phyloP scores from a whole-genome alignment of 371 early-diverging fungal species.

The Mucor velutinosus region DNA sequence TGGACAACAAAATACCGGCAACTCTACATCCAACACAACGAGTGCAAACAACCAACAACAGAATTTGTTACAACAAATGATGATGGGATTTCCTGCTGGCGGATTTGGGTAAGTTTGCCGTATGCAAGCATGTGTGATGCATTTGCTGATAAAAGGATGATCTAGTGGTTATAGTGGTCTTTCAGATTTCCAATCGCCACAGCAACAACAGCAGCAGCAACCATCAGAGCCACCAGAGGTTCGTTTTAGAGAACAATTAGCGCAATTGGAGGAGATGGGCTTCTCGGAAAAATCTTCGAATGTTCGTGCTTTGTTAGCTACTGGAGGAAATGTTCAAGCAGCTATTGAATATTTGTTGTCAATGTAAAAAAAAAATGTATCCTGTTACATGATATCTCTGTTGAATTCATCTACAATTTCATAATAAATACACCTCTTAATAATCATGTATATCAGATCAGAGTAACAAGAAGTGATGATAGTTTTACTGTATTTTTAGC shows the following conservation, averaged over 20 bases:
- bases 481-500: too few relatives aligned
- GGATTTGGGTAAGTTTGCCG: constrained; percentile 19
- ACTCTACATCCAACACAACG: background rate
- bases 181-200: constrained; percentile 3
- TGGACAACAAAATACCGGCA: constrained; percentile 9
- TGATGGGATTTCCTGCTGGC: constrained; percentile 24
- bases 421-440: background rate
- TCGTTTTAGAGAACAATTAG: constrained; percentile 72
- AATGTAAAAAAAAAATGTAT: constrained; percentile 5
- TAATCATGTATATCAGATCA: too few relatives aligned
- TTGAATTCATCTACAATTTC: background rate
- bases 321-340: constrained; percentile 76
- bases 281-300: constrained; percentile 77
- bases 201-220: constrained; percentile 6
- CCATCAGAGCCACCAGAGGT: constrained; percentile 57
- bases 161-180: constrained; percentile 4
- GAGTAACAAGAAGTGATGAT: too few relatives aligned
- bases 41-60: constrained; percentile 22
- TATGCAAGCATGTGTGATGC: too few relatives aligned
- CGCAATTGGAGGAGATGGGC: constrained; percentile 83
- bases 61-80: constrained; percentile 26
- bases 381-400: background rate
- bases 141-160: too few relatives aligned
- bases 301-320: constrained; percentile 72
- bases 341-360: constrained; percentile 66